Evolutionary conservation across 2,329 filamentous ascomycete species (phyloP).

Genomic region (Xylaria sp.): DNA sequence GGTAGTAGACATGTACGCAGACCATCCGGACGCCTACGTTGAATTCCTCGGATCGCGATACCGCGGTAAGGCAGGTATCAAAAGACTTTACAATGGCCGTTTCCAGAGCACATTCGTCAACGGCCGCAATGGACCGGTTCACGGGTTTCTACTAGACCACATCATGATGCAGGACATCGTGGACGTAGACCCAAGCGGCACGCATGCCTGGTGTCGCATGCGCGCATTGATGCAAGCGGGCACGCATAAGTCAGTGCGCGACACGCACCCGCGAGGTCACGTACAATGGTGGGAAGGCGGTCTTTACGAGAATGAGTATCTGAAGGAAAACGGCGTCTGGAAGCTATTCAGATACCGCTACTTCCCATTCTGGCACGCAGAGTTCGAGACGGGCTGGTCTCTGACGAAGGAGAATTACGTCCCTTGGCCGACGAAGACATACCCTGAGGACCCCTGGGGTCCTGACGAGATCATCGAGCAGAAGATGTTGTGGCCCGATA

Average conservation of each 20-base stretch:
- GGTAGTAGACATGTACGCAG: constrained; percentile 61
- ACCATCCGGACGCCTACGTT: constrained; percentile 63
- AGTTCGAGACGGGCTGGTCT: constrained; percentile 63
- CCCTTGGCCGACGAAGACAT: constrained; percentile 59
- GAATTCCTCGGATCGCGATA: constrained; percentile 66
- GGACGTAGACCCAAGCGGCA: constrained; percentile 59
- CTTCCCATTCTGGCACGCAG: constrained; percentile 67
- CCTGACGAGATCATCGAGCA: constrained; percentile 64
- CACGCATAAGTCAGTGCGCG: constrained; percentile 61
- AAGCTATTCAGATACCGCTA: constrained; percentile 64
- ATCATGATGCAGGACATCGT: constrained; percentile 67
- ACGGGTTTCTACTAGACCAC: constrained; percentile 66
- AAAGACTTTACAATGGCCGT: constrained; percentile 62
- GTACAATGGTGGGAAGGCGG: constrained; percentile 69
- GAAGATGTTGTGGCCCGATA: constrained; percentile 66
- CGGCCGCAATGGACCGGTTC: constrained; percentile 64
- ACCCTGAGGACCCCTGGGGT: constrained; percentile 60
- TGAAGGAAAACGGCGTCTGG: constrained; percentile 65
- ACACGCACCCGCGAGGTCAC: constrained; percentile 61
- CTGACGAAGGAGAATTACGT: constrained; percentile 64
- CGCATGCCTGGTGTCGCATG: constrained; percentile 61
- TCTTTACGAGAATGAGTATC: constrained; percentile 68
- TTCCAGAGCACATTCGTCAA: constrained; percentile 62
- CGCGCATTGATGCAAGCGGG: constrained; percentile 62
- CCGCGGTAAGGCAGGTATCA: constrained; percentile 60